Evolutionary conservation across 768 basidiomycete genomes (phyloP), one percentile per base, ranked within the genome.

Genomic region (Nevesoporus exiguus): DNA sequence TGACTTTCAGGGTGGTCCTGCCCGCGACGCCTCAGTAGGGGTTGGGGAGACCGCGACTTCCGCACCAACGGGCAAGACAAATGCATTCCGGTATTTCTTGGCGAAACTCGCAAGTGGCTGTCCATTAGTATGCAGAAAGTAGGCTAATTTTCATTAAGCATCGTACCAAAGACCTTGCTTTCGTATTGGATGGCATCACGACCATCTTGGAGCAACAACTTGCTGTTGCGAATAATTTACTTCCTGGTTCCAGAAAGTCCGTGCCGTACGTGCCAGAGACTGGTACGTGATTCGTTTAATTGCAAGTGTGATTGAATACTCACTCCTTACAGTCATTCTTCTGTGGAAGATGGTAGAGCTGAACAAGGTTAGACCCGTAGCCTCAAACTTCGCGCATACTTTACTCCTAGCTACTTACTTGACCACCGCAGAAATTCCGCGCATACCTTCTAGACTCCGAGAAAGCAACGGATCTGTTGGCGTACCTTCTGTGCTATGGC

Each of bases 271-370:
- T 93, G 42, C 80, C 86, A 14, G 93, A 97, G 71, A 87, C 80
- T 8, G 81, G 91, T 93, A 61, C 64, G 88, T 73, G 9, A 22
- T n/a, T 53, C 48, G 29, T 33, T 43, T 33, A 15, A 7, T 31
- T 5, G 33, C 34, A 44, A 31, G 21, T 25, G 13, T 29, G 39
- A 37, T 22, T 30, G 9, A 47, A 39, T 53, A n/a, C 56, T 65
- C 44, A 60, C 33, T 34, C 24, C n/a, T 41, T 31, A 10, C 59
- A 90, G 90, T 91, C 39, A 75, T 90, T 13, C 75, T 92, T 52
- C 79, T 96, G 47, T 98, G 95, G 95, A 90, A 94, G 71, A 81
- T 93, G 70, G 74, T 97, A 36, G 96, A 98, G 58, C 70, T 92
- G 22, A 98, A 98, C 75, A 97, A 92, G 77, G 94, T 93, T 40